Base-by-base conservation (phyloP, 1,284 basidiomycete genomes). In the Boletus sp. region DNA sequence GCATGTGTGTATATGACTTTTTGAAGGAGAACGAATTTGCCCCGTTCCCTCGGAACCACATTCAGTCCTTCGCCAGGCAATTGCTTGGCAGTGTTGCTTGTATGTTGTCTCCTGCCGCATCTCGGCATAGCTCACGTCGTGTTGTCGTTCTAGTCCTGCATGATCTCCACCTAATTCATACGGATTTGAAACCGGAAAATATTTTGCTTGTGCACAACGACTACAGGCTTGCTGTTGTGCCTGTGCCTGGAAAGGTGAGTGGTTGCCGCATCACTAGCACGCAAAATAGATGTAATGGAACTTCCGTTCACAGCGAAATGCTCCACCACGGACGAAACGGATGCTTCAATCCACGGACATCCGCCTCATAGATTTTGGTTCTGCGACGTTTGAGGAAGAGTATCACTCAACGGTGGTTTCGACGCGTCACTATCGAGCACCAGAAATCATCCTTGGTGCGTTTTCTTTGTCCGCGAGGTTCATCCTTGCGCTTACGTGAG, bases 1-100 rank as follows among this genome's bases (percentile, higher is more conserved):
- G 94, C 56, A 92, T 94, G 84, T 98, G 94, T 69, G 91, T 99
- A 19, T 99, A 98, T 65, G 96, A 99, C 67, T 99, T 99, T 66
- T 77, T 99, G 60, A 99, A 98, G 75, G 92, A 96, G 65, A 99
- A 99, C 71, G 82, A 89, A 52, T 99, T 98, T 70, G 83, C 90
- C 40, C 93, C 96, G 2, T 99, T 99, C 69, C 95, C 95, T 47
- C 85, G 92, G 54, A 80, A 84, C 54, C 94, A 99, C 62, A 99
- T 99, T 47, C 96, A 98, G 74, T 83, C 84, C 48, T 99, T 99
- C 65, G 95, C 94, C 32, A 81, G 81, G 57, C 94, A 97, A 69
- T 74, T 99, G 49, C 77, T 99, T 51, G 87, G 84, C 51, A 96
- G 93, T 64, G 93, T 99, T 42, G 88, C 92, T 36, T 99, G 94